Conservation (phyloP, 495 filamentous ascomycete genomes). For the Geoglossum glabrum region DNA sequence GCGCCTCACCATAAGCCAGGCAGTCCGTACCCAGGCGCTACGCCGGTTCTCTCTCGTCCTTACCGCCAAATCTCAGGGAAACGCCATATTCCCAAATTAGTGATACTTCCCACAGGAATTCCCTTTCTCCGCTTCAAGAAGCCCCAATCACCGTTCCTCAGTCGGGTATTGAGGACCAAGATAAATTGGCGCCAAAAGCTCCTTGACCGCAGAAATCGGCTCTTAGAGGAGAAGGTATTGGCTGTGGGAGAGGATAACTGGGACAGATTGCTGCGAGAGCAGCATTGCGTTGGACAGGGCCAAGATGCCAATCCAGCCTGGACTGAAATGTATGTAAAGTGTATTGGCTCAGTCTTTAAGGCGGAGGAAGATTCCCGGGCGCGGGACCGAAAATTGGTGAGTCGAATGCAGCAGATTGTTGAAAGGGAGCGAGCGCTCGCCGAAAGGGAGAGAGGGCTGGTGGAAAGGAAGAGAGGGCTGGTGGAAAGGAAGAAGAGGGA, state of each 20-base stretch:
- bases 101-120: constrained; percentile 33
- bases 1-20: neutral
- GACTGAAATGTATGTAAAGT: neutral
- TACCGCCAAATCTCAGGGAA: constrained; percentile 28
- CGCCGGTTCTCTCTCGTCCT: constrained; percentile 22
- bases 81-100: constrained; percentile 36
- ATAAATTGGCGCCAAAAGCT: constrained; percentile 8
- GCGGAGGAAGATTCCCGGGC: neutral
- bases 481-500: too few species aligned
- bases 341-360: too few species aligned
- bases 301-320: neutral
- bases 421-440: neutral
- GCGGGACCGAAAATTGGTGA: neutral
- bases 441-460: neutral
- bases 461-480: neutral
- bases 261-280: neutral
- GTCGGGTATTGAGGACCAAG: constrained; percentile 33
- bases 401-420: neutral
- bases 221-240: neutral
- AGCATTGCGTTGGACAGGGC: neutral
- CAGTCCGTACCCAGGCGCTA: constrained; percentile 25
- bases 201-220: neutral
- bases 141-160: constrained; percentile 39
- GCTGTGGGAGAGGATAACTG: neutral
- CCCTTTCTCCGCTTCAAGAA: constrained; percentile 54